These are phyloP conservation scores for Arthrobotrys sinensis DNA, from an alignment of 2,329 filamentous ascomycete species.

Conservation along the genomic window DNA sequence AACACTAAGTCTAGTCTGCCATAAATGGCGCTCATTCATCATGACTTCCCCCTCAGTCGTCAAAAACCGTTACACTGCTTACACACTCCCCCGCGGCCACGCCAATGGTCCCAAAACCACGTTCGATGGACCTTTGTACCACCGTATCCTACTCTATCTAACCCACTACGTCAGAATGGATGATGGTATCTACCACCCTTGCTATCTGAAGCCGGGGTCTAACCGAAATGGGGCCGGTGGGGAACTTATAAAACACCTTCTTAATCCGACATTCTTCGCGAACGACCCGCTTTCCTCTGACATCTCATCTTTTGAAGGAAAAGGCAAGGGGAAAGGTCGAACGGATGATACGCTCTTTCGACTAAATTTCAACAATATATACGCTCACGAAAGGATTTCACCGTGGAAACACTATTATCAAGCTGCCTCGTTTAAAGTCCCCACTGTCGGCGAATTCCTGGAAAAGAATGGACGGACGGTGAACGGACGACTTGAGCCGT, in stretches of 20 bases:
- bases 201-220: background rate
- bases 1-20: conserved; percentile 9
- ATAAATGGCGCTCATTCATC: conserved; percentile 20
- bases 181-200: background rate
- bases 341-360: background rate
- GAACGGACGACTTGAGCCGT: background rate
- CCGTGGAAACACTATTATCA: background rate
- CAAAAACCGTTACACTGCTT: background rate
- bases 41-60: background rate
- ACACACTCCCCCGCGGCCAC: background rate
- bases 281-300: background rate
- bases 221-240: background rate
- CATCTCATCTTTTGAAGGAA: background rate
- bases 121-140: background rate
- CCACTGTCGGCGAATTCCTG: conserved; percentile 3
- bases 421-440: background rate
- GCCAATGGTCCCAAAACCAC: background rate
- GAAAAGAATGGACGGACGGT: conserved; percentile 3
- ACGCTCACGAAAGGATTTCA: background rate
- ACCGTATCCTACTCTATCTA: background rate
- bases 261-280: background rate
- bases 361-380: conserved; percentile 3
- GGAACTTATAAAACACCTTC: background rate
- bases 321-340: background rate
- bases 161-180: conserved; percentile 19